Percentiles rank a stretch among this genome's conserved stretches.
phyloP scores from a whole-genome alignment of 2,329 filamentous ascomycete species.

The Colletotrichum godetiae region DNA sequence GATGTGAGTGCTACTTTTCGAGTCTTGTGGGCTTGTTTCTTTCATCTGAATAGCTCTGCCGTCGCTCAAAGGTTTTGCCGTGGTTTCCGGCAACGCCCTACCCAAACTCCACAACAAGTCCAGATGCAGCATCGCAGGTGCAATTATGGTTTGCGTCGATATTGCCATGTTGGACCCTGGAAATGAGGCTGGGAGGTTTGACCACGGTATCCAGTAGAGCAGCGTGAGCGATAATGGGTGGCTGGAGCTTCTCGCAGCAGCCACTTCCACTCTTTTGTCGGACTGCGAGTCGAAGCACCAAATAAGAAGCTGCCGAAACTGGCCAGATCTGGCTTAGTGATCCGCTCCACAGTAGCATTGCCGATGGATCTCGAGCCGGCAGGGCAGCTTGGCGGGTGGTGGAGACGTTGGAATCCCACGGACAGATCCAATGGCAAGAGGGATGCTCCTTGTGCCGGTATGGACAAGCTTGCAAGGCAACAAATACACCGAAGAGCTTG shows the following conservation, averaged over 20 bases:
- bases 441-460: conserved; percentile 26
- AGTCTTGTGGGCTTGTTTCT: neutral
- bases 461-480: neutral
- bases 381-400: conserved; percentile 32
- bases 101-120: conserved; percentile 11
- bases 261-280: conserved; percentile 24
- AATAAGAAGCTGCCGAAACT: conserved; percentile 17
- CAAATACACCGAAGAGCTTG: neutral
- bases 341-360: conserved; percentile 32
- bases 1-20: neutral
- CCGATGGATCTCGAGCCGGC: conserved; percentile 21
- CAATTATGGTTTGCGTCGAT: neutral
- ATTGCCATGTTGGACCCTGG: conserved; percentile 8
- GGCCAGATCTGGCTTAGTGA: conserved; percentile 30
- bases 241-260: conserved; percentile 23
- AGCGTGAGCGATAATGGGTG: conserved; percentile 4
- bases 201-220: conserved; percentile 9
- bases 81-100: neutral
- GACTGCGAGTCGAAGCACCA: conserved; percentile 15
- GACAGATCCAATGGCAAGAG: neutral
- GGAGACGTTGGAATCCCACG: conserved; percentile 8
- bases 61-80: neutral
- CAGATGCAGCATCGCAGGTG: neutral
- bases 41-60: neutral
- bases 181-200: conserved; percentile 20